Evolutionary conservation across 108 stramenopile species (phyloP).

Genomic region (Skeletonema potamos): DNA sequence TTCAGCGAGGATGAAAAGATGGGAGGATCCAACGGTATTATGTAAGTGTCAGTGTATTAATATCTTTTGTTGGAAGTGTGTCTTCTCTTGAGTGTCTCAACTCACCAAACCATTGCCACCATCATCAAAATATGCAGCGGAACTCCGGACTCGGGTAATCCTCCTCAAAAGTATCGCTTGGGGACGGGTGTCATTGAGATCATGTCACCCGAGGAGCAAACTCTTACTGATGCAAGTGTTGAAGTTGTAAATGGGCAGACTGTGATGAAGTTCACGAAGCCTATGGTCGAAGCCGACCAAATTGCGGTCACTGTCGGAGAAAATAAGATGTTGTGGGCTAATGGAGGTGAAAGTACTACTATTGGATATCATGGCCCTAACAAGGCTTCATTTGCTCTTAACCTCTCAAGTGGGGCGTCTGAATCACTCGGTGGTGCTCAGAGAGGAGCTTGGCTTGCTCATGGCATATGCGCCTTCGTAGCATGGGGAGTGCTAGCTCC

Average conservation of each 20-base stretch:
- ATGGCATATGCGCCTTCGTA: background rate
- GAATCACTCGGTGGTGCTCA: background rate
- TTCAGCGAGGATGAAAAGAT: slow-evolving; percentile 14
- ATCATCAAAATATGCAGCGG: background rate
- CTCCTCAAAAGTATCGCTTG: background rate
- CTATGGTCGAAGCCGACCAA: background rate
- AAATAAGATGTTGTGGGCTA: background rate
- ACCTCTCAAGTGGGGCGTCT: background rate
- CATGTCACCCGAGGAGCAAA: background rate
- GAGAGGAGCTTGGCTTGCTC: slow-evolving; percentile 2
- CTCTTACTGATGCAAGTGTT: background rate
- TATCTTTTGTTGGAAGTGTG: background rate
- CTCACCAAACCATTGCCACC: background rate
- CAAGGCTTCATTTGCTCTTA: background rate
- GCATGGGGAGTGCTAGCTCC: slow-evolving; percentile 32
- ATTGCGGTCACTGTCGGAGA: background rate
- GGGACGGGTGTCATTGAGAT: background rate
- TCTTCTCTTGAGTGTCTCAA: background rate
- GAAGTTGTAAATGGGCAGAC: background rate
- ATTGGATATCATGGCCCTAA: background rate
- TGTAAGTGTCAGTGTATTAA: background rate
- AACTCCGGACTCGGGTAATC: background rate
- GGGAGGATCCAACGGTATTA: background rate
- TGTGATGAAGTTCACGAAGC: slow-evolving; percentile 2
- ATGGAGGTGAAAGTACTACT: background rate